A percentile compares a stretch with the other conserved stretches of the same genome.
Conservation (phyloP, 257 asterid genomes). For the Cynanchum wilfordii region DNA sequence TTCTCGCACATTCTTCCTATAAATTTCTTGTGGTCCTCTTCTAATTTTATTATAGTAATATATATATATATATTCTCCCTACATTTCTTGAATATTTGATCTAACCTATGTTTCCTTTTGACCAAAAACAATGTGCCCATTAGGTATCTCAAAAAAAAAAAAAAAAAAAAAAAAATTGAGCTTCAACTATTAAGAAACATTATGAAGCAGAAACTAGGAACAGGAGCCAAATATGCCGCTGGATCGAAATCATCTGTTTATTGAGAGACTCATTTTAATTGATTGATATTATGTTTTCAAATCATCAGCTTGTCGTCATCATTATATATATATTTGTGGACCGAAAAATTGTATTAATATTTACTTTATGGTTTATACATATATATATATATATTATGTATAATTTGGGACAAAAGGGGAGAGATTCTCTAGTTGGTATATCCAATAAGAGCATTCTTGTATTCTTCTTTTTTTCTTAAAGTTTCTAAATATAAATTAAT, state of each 20-base stretch:
- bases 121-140: background rate
- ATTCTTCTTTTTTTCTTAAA: background rate
- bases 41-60: background rate
- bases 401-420: background rate
- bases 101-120: background rate
- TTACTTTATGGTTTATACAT: background rate
- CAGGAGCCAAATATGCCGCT: conserved; percentile 8
- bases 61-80: background rate
- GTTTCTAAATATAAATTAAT: background rate
- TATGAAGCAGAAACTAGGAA: background rate
- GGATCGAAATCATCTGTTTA: conserved; percentile 8
- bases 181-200: background rate
- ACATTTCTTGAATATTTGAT: background rate
- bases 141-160: no score
- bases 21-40: conserved; percentile 8
- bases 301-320: conserved; percentile 11
- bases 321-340: background rate
- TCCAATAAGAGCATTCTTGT: conserved; percentile 12
- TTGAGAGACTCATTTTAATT: background rate
- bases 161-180: no score
- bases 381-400: background rate
- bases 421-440: conserved; percentile 20
- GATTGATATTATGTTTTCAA: background rate
- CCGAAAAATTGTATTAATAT: background rate
- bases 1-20: background rate